Base-by-base conservation (phyloP, 2,329 filamentous ascomycete species). In the Huntiella abstrusa region DNA sequence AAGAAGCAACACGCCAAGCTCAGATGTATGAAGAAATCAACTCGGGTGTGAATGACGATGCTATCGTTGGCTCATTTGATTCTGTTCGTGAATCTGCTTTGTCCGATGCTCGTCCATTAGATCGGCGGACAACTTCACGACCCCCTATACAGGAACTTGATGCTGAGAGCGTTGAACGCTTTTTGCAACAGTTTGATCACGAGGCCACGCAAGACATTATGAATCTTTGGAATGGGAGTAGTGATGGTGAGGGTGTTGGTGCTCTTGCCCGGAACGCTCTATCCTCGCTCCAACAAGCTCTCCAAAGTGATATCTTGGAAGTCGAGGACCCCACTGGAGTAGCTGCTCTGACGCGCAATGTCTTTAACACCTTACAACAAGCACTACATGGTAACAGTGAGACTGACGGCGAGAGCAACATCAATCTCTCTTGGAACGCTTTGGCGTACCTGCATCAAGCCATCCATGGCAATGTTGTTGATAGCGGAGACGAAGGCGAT, bases 151-250 rank as follows among this genome's bases (percentile, higher is more conserved):
- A 46, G 34, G 44, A 49, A 37, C 44, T 49, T 6, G 45, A 49
- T 35, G 48, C 44, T 10, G 48, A 49, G n/a, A 47, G 44, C 36
- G 48, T 49, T 8, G 48, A 49, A 12, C 40, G 48, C 13, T 49
- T 49, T 33, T 37, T 49, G n/a, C 44, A 47, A 32, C 48, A 49
- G 15, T 47, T 56, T 5, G 58, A 65, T 8, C 62, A 62, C 6
- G 69, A 73, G 12, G 69, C 69, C 0, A 68, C 71, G 13, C 66
- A 68, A 6, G 73, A 75, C 47, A 69, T 78, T 48, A 55, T 78
- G 28, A 68, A 69, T 28, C 68, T 79, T 43, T 78, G 74, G 71
- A 66, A 63, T 10, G 19, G 5, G 19, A 34, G 33, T 22, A 32
- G 10, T 13, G 22, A 33, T 15, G 66, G 68, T 2, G 68, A 71